Evolutionary conservation across 441 rosid species (phyloP).

Genomic region (Brassica hybrid): DNA sequence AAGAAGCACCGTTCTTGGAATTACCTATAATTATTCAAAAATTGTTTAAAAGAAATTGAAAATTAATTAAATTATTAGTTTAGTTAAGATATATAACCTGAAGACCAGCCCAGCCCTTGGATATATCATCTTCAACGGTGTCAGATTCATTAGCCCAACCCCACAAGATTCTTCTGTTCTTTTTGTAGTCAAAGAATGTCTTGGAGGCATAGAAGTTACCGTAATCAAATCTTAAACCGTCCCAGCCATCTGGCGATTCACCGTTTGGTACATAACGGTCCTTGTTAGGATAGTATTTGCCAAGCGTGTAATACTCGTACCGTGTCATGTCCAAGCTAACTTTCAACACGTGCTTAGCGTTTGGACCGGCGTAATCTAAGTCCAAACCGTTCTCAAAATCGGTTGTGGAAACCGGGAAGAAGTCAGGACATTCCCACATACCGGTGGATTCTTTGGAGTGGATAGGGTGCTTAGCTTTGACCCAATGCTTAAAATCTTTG

Average conservation of each 20-base stretch:
- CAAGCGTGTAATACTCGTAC: conserved; percentile 79
- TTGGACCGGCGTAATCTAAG: not conserved
- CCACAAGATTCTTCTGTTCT: conserved; percentile 69
- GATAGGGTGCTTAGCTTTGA: too few species aligned
- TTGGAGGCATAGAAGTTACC: conserved; percentile 93
- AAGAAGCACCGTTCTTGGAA: conserved; percentile 78
- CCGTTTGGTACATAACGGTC: conserved; percentile 62
- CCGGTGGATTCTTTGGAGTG: too few species aligned
- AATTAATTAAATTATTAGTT: not conserved
- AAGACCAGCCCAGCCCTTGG: conserved; percentile 89
- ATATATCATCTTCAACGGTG: conserved; percentile 39
- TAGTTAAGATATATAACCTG: conserved; percentile 51
- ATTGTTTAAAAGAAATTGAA: not conserved
- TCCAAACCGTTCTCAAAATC: conserved; percentile 28
- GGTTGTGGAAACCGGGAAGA: conserved; percentile 54
- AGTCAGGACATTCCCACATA: conserved; percentile 30
- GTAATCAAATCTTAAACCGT: conserved; percentile 76
- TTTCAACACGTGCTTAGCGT: conserved; percentile 29
- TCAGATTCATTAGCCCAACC: conserved; percentile 97
- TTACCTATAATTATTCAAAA: conserved; percentile 41
- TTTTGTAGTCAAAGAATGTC: conserved; percentile 69
- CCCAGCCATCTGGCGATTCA: conserved; percentile 66
- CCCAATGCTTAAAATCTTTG: conserved; percentile 34
- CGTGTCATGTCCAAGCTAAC: conserved; percentile 61
- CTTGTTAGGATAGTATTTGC: conserved; percentile 48